Base-by-base conservation (phyloP, 1,284 basidiomycete species). In the Cutaneotrichosporon daszewskae region DNA sequence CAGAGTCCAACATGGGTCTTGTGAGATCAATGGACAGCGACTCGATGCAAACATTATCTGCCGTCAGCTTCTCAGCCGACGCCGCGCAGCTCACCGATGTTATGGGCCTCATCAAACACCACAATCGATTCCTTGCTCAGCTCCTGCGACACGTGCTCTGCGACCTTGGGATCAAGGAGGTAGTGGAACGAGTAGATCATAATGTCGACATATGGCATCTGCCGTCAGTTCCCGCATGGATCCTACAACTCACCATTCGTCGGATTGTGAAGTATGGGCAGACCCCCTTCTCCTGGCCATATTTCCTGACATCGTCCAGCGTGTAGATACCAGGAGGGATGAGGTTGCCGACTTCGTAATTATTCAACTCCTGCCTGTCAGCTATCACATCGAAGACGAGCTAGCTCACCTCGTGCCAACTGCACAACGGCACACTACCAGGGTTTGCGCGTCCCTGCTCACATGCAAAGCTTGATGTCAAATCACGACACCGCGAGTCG, bases 101-200 rank as follows among this genome's bases (percentile, higher is more conserved):
- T 99, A 74, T 99, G 95, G 8, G 95, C 95, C 70, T 99, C 95
- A 66, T 99, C 95, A 61, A 99, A 99, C 0, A 99, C 92, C 34
- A 99, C 92, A 46, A 99, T 99, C 32, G 90, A 84, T 66, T 98
- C 95, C 59, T 97, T 97, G 24, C 87, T 89, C 73, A 98, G 79
- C 66, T 98, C 94, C 62, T 90, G 92, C 6, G 92, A 97, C 12
- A 99, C 95, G 74, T 97, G 92, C 60, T 98, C 94, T 0, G 95
- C 95, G 31, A 99, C 91, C 72, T 99, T 99, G 1, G 95, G 95
- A 72, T 99, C 95, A 33, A 99, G 80, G 19, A 99, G 78, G 68
- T 99, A 99, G 69, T 98, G 95, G 73, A 98, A 99, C 25, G 94
- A 97, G 71, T 97, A 99, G 69, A 99, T 97, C 69, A 99, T 82